Base-by-base conservation (phyloP, 805 yeast genomes). In the Candida namnaoensis region DNA sequence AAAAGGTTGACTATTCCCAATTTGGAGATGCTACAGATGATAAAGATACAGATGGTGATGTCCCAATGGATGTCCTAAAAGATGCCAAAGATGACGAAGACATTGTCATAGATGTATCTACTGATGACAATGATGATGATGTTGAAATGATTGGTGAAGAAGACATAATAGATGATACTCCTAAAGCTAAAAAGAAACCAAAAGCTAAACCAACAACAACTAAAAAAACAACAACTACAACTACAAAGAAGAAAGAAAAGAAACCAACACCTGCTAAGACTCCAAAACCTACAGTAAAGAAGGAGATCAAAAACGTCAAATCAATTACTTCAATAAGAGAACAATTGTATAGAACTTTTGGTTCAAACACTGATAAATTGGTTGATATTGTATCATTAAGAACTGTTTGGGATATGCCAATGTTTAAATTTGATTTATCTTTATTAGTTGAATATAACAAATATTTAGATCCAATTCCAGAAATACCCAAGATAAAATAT, bases 371-470 rank as follows among this genome's bases (percentile, higher is more conserved):
- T 33, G 56, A 55, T 1, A 66, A 66, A 40, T 64, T 75, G 35
- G 56, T 71, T 10, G 56, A 58, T 14, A 57, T 75, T 3, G 58
- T 74, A 5, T 57, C 66, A 24, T 64, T 69, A 33, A 72, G 81
- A 44, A 65, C 62, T 14, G 60, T 58, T 5, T 80, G 82, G 77
- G 77, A 75, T 32, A 57, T 57, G 1, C 57, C 64, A 26, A 46
- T 75, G 34, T 78, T 78, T 45, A 61, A 58, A 49, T 54, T 76
- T 50, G 62, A 66, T 27, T 60, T 63, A 19, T 19, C 19, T 19
- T 19, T 19, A 19, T 19, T 19, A 19, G 19, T 19, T 34, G 48
- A 56, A 5, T 45, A 54, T 39, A 44, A 70, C 15, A 41, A 49
- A 34, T 41, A 41, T 1, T 30, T 8, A 8, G 50, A 55, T n/a